Evolutionary conservation across 2,329 filamentous ascomycete species (phyloP).

Genomic region (Karstenula rhodostoma): DNA sequence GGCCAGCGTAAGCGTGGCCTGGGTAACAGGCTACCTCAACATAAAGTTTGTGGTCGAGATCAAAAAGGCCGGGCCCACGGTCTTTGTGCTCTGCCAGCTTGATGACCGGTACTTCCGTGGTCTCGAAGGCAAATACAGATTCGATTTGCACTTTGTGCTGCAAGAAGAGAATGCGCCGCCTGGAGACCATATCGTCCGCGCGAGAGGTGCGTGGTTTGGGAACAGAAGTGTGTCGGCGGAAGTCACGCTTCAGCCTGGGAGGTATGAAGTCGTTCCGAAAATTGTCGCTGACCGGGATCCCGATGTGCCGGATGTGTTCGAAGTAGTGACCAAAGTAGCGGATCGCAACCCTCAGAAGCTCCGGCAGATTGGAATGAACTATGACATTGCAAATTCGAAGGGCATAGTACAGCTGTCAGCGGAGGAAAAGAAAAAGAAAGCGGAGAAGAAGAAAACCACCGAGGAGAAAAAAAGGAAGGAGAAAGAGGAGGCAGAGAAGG

Average conservation of each 20-base stretch:
- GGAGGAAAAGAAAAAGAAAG: constrained; percentile 51
- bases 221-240: constrained; percentile 79
- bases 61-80: constrained; percentile 59
- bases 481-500: constrained; percentile 24
- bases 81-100: constrained; percentile 67
- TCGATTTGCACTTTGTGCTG: constrained; percentile 65
- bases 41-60: constrained; percentile 67
- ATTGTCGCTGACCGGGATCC: constrained; percentile 67
- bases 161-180: constrained; percentile 59
- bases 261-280: constrained; percentile 77
- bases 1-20: constrained; percentile 66
- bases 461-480: constrained; percentile 39
- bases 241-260: constrained; percentile 74
- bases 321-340: constrained; percentile 62
- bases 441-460: constrained; percentile 43
- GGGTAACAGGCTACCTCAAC: constrained; percentile 67
- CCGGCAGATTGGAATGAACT: constrained; percentile 70
- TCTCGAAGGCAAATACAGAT: constrained; percentile 64
- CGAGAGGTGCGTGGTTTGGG: constrained; percentile 62
- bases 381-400: constrained; percentile 74
- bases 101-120: constrained; percentile 67
- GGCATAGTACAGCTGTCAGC: constrained; percentile 62
- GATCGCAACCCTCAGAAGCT: constrained; percentile 60
- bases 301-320: constrained; percentile 64
- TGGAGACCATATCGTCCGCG: constrained; percentile 63